A percentile compares a stretch with the other conserved stretches of the same genome.
phyloP scores from a whole-genome alignment of 208 protist species.

The Crithidia bombi region DNA sequence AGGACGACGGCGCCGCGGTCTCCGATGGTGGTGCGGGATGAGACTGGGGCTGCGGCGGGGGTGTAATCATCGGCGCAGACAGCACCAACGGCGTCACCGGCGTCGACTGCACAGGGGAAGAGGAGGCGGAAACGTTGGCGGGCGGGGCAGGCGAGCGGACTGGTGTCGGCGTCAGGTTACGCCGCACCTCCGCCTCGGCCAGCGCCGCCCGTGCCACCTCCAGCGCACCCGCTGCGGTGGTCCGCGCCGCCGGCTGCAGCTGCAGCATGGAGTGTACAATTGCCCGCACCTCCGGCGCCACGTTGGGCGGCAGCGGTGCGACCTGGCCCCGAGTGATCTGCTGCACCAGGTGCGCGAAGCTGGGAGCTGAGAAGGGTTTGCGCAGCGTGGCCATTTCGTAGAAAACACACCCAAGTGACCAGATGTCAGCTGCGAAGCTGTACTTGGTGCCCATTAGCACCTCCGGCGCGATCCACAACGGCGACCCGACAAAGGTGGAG shows the following conservation, averaged over 20 bases:
- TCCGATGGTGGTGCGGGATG: neutral
- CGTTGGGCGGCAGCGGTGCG: constrained; percentile 48
- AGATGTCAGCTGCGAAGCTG: constrained; percentile 93
- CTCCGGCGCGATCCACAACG: constrained; percentile 94
- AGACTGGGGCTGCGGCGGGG: too few species aligned
- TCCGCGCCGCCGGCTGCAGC: constrained; percentile 54
- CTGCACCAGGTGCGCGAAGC: constrained; percentile 82
- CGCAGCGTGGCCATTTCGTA: constrained; percentile 85
- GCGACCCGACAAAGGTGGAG: constrained; percentile 86
- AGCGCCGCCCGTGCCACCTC: constrained; percentile 27
- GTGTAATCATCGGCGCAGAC: neutral
- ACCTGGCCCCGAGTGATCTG: constrained; percentile 76
- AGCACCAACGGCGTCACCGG: neutral
- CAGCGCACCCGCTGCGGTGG: constrained; percentile 43
- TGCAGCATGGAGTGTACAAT: constrained; percentile 72
- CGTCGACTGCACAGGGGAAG: neutral
- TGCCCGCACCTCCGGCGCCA: constrained; percentile 41
- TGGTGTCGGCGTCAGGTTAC: constrained; percentile 7
- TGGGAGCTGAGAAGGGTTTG: constrained; percentile 68
- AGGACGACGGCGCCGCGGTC: neutral
- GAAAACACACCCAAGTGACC: constrained; percentile 88
- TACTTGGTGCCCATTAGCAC: constrained; percentile 90
- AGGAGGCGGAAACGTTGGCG: neutral
- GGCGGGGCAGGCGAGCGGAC: constrained; percentile 9
- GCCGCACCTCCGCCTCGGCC: constrained; percentile 14